phyloP scores from a whole-genome alignment of 805 yeast genomes.

The Cephaloascus fragrans region DNA sequence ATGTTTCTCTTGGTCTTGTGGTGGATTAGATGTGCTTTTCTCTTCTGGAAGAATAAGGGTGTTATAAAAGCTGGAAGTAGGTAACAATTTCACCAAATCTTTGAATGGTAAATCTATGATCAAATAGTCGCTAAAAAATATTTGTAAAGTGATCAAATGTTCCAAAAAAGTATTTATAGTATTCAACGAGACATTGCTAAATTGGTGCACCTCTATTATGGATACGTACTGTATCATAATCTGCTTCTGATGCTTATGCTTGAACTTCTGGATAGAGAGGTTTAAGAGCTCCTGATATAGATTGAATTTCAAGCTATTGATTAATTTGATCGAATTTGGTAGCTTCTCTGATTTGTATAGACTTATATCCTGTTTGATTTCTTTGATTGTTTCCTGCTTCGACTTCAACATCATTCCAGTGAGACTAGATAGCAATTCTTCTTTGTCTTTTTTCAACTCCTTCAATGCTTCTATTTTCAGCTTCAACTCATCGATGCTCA shows the following conservation, averaged over 20 bases:
- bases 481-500: not conserved
- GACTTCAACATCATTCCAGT: not conserved
- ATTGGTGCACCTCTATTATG: not conserved
- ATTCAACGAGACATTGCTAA: not conserved
- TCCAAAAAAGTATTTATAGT: conserved; percentile 18
- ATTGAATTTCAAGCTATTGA: not conserved
- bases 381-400: not conserved
- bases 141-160: conserved; percentile 14
- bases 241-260: not conserved
- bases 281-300: not conserved
- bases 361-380: not conserved
- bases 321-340: not conserved
- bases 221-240: not conserved
- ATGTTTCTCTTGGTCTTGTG: not conserved
- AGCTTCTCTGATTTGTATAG: not conserved
- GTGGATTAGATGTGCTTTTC: not conserved
- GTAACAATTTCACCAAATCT: conserved; percentile 13
- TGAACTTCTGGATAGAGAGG: not conserved
- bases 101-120: conserved; percentile 11
- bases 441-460: not conserved
- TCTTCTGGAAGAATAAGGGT: not conserved
- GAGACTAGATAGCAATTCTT: not conserved
- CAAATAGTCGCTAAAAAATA: conserved; percentile 6
- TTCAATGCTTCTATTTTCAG: not conserved
- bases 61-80: conserved; percentile 14